Evolutionary conservation across 257 asterid genomes (phyloP).

Genomic region (Solanum stenotomum): DNA sequence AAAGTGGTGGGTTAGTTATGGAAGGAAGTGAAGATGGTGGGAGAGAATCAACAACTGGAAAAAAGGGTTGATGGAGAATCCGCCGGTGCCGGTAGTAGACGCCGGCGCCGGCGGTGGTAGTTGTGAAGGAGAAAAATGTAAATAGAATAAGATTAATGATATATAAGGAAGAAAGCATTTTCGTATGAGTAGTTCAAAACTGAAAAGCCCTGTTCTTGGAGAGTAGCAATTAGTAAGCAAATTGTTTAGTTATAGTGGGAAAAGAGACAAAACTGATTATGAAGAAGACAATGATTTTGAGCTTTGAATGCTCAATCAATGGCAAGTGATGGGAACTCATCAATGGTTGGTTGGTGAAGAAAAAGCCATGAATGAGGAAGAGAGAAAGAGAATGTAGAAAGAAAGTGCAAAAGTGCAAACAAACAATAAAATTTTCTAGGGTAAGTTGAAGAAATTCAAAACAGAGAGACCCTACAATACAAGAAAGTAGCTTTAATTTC

Average conservation of each 20-base stretch:
- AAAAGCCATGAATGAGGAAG: neutral
- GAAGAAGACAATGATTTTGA: neutral
- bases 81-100: constrained; percentile 35
- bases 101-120: constrained; percentile 11
- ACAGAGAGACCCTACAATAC: neutral
- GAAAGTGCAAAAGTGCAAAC: neutral
- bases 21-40: constrained; percentile 26
- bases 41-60: constrained; percentile 28
- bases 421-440: neutral
- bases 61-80: constrained; percentile 67
- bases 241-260: neutral
- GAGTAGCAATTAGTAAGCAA: neutral
- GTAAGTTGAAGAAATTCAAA: neutral
- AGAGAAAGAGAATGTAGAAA: neutral
- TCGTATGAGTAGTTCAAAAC: neutral
- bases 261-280: neutral
- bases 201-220: neutral
- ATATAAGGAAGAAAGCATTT: neutral
- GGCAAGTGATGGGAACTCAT: neutral
- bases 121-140: neutral
- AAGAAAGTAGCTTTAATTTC: neutral
- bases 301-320: neutral
- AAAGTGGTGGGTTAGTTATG: constrained; percentile 24
- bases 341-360: neutral
- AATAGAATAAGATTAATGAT: neutral